Evolutionary conservation across 306 rosid species (phyloP).

Genomic region (Oxytropis ochrocephala): DNA sequence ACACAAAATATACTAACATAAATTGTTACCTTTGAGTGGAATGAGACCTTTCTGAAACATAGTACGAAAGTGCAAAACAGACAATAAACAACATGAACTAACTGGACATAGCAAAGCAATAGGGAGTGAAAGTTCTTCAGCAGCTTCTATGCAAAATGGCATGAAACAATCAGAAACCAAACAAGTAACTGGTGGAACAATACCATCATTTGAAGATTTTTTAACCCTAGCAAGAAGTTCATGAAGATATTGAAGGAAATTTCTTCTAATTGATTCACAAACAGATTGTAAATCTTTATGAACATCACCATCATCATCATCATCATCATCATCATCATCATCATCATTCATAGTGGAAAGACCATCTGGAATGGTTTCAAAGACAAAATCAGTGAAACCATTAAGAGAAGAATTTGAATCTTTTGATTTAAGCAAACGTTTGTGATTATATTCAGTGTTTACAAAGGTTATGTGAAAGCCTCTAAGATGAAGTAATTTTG

Average conservation of each 20-base stretch:
- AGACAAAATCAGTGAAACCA: background rate
- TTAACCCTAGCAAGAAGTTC: conserved; percentile 12
- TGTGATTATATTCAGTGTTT: background rate
- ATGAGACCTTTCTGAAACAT: background rate
- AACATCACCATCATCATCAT: background rate
- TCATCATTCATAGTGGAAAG: background rate
- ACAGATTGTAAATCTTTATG: background rate
- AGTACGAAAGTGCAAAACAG: background rate
- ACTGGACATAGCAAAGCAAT: background rate
- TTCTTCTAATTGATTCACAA: background rate
- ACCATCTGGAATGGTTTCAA: conserved; percentile 22
- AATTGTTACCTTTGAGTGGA: background rate
- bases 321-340: background rate
- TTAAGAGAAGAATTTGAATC: background rate
- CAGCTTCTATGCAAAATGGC: background rate
- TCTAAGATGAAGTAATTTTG: background rate
- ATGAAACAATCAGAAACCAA: background rate
- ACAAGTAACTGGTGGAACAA: conserved; percentile 10
- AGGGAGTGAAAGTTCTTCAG: background rate
- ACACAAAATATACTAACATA: background rate
- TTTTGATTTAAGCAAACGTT: background rate
- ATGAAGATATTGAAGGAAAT: background rate
- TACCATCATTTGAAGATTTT: background rate
- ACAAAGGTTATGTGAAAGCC: conserved; percentile 1
- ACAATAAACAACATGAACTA: background rate